These are phyloP conservation scores for Thelonectria olida DNA, from an alignment of 2,329 filamentous ascomycete species.

Conservation along the genomic window DNA sequence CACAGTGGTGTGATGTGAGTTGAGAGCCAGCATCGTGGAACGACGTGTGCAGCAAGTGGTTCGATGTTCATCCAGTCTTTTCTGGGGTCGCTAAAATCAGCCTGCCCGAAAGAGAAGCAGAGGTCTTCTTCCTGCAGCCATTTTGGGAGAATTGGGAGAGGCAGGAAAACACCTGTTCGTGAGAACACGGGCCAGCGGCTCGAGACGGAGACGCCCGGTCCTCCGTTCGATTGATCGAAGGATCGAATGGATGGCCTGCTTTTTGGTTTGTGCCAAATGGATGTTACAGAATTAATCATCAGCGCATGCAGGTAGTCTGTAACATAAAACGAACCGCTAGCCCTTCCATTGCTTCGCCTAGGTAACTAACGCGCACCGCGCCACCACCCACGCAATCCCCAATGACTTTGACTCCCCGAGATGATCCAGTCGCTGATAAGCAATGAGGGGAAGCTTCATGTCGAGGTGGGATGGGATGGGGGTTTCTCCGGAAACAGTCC, in stretches of 20 bases:
- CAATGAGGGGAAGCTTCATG: conserved; percentile 1
- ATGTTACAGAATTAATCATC: neutral
- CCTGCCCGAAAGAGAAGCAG: conserved; percentile 24
- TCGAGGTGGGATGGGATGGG: neutral
- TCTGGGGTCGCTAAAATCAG: conserved; percentile 32
- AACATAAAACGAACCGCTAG: too few relatives aligned
- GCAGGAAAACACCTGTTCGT: neutral
- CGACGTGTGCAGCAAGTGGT: conserved; percentile 38
- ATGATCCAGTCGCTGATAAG: neutral
- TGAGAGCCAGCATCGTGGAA: conserved; percentile 31
- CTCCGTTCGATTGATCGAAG: conserved; percentile 18
- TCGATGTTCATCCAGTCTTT: conserved; percentile 37
- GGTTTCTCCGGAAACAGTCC: conserved; percentile 9
- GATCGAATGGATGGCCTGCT: neutral
- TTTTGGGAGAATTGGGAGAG: conserved; percentile 9
- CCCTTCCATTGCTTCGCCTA: too few relatives aligned
- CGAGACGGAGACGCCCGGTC: conserved; percentile 33
- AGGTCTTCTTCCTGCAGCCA: conserved; percentile 30
- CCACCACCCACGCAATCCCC: too few relatives aligned
- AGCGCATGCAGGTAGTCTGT: too few relatives aligned
- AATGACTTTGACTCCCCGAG: too few relatives aligned
- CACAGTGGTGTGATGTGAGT: conserved; percentile 38
- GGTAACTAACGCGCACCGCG: too few relatives aligned
- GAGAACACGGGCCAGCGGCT: conserved; percentile 38
- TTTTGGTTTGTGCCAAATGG: neutral